These are phyloP conservation scores for Heritiera littoralis DNA, from an alignment of 345 rosid species.

Conservation along the genomic window DNA sequence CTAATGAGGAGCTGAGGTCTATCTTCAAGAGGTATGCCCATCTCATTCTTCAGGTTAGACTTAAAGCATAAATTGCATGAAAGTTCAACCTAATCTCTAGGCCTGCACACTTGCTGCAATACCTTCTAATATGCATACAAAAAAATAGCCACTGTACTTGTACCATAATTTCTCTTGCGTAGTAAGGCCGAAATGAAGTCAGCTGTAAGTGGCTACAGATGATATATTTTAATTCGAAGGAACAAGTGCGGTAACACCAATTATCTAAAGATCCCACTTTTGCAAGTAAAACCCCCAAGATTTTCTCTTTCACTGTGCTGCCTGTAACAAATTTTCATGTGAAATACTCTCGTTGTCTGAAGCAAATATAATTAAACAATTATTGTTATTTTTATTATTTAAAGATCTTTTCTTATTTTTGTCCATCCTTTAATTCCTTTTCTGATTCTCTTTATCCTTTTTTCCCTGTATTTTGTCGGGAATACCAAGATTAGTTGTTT, in stretches of 20 bases:
- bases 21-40: constrained; percentile 77
- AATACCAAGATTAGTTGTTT: too few relatives aligned
- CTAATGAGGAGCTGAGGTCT: constrained; percentile 88
- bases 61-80: constrained; percentile 39
- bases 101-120: neutral
- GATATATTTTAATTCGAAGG: neutral
- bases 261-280: neutral
- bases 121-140: constrained; percentile 9
- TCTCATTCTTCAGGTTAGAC: constrained; percentile 81
- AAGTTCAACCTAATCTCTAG: neutral
- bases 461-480: neutral
- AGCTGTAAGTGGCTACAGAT: constrained; percentile 2
- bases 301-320: neutral
- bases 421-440: neutral
- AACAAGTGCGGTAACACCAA: neutral
- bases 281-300: neutral
- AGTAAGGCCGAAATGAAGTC: constrained; percentile 1
- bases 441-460: too few relatives aligned
- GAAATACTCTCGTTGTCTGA: neutral
- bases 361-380: neutral
- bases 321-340: neutral
- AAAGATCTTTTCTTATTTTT: neutral
- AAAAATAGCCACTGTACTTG: neutral
- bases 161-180: neutral
- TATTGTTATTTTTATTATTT: neutral